Conservation (phyloP, 2,329 filamentous ascomycete species). For the Ascochyta lentis region DNA sequence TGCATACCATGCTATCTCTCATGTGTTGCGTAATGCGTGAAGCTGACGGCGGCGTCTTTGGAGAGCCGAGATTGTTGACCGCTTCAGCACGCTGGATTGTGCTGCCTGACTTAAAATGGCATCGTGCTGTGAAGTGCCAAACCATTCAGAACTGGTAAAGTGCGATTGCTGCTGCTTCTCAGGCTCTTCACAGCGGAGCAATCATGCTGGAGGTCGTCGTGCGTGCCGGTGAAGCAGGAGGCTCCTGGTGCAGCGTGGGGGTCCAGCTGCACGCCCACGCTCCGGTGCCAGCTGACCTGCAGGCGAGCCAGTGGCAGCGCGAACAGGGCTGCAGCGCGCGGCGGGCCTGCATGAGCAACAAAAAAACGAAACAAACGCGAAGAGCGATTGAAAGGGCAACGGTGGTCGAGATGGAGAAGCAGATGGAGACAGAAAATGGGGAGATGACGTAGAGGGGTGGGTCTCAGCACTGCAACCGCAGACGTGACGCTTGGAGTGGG, state of each 20-base stretch:
- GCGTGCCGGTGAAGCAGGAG: not conserved
- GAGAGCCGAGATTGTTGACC: constrained; percentile 12
- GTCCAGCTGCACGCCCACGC: constrained; percentile 15
- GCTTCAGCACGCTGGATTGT: not conserved
- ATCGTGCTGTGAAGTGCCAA: not conserved
- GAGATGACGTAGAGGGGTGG: constrained; percentile 13
- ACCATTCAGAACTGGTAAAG: no score
- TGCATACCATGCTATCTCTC: not conserved
- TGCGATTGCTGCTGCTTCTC: not conserved
- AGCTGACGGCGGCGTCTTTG: not conserved
- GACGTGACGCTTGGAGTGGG: constrained; percentile 3
- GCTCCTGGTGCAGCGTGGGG: constrained; percentile 8
- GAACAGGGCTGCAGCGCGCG: not conserved
- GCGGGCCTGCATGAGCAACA: constrained; percentile 17
- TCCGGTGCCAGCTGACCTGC: constrained; percentile 10
- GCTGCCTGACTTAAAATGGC: not conserved
- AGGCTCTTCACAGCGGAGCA: not conserved
- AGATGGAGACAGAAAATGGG: constrained; percentile 3
- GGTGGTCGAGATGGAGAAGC: constrained; percentile 1
- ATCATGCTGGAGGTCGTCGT: not conserved
- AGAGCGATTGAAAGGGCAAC: constrained; percentile 23
- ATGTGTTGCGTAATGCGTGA: not conserved
- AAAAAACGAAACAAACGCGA: constrained; percentile 15
- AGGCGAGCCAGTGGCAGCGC: constrained; percentile 29
- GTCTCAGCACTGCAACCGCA: not conserved